Evolutionary conservation across 2,329 filamentous ascomycete species (phyloP).

Genomic region (Pseudogymnoascus sp.): DNA sequence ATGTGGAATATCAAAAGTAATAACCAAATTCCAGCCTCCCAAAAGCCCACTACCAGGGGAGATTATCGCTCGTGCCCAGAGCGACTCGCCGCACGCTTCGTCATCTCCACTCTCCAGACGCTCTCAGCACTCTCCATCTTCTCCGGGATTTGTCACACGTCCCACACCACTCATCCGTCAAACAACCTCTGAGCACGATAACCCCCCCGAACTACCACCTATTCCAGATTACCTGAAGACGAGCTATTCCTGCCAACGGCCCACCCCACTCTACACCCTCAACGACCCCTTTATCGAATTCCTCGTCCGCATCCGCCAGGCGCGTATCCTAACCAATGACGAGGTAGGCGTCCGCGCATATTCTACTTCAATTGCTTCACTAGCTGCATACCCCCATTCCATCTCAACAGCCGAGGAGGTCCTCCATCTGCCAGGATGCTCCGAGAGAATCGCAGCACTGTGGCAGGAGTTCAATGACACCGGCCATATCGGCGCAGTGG

Average conservation of each 20-base stretch:
- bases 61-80: neutral
- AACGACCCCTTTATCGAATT: slow-evolving; percentile 69
- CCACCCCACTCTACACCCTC: slow-evolving; percentile 59
- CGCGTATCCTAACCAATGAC: slow-evolving; percentile 64
- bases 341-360: slow-evolving; percentile 78
- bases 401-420: slow-evolving; percentile 32
- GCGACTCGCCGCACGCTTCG: neutral
- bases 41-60: neutral
- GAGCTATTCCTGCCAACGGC: slow-evolving; percentile 73
- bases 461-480: slow-evolving; percentile 65
- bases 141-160: slow-evolving; percentile 27
- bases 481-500: slow-evolving; percentile 54
- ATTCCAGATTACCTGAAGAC: slow-evolving; percentile 59
- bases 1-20: neutral
- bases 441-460: slow-evolving; percentile 67
- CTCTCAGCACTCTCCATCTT: neutral
- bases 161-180: slow-evolving; percentile 46
- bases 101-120: neutral
- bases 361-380: slow-evolving; percentile 72
- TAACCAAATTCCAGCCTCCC: neutral
- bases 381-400: slow-evolving; percentile 66
- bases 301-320: slow-evolving; percentile 64
- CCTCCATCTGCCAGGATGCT: slow-evolving; percentile 63
- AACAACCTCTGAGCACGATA: slow-evolving; percentile 73
- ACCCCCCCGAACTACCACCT: slow-evolving; percentile 46